Percentiles rank a stretch among this genome's conserved stretches.
Conservation (phyloP, 345 rosid genomes). For the Garcia nutans region DNA sequence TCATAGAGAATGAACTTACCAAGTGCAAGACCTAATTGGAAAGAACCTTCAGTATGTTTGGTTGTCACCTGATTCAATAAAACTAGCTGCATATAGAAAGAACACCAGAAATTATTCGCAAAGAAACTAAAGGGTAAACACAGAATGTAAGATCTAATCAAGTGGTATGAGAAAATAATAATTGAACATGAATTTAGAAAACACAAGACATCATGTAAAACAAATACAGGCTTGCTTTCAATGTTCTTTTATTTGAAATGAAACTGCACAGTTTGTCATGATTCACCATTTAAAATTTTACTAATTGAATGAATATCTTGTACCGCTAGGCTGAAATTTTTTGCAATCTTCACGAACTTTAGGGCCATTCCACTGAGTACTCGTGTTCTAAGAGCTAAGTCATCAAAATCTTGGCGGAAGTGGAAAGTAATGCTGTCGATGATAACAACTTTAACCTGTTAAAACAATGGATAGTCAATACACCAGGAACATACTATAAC, state of each 20-base stretch:
- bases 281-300: background rate
- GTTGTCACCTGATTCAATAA: conserved; percentile 88
- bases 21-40: conserved; percentile 78
- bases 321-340: conserved; percentile 76
- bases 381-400: conserved; percentile 73
- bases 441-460: conserved; percentile 75
- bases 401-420: conserved; percentile 96
- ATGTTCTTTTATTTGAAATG: background rate
- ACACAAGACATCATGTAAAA: background rate
- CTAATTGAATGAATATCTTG: conserved; percentile 15
- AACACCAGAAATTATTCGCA: background rate
- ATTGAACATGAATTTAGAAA: background rate
- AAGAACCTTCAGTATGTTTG: conserved; percentile 70
- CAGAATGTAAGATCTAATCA: background rate
- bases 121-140: background rate
- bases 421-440: conserved; percentile 91
- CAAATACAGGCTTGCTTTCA: background rate
- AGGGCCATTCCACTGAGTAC: conserved; percentile 75
- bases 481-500: background rate
- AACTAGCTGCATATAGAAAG: conserved; percentile 58
- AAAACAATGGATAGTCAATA: conserved; percentile 12
- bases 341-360: conserved; percentile 89
- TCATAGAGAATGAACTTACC: conserved; percentile 42
- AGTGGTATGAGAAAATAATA: background rate
- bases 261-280: background rate